Percentiles rank a stretch among this genome's conserved stretches.
Evolutionary conservation across 2,329 filamentous ascomycete genomes (phyloP).

Genomic region (Aspergillus eucalypticola): DNA sequence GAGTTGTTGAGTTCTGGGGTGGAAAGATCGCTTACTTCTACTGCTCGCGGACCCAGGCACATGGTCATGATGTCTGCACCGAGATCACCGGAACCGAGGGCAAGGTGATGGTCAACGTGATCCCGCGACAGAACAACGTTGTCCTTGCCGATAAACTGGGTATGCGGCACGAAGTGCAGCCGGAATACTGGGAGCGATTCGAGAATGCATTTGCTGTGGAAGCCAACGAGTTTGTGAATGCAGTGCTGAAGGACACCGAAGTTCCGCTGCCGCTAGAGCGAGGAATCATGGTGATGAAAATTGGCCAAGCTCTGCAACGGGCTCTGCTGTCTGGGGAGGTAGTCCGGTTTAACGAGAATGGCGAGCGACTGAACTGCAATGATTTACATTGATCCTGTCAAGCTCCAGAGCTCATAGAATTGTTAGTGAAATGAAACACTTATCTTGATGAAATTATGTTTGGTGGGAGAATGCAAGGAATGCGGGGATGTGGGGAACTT

Average conservation of each 20-base stretch:
- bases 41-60: constrained; percentile 38
- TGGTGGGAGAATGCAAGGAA: not conserved
- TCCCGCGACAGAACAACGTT: constrained; percentile 31
- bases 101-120: constrained; percentile 23
- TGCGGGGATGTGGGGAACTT: constrained; percentile 2
- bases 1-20: constrained; percentile 39
- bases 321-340: constrained; percentile 20
- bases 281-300: constrained; percentile 39
- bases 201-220: constrained; percentile 44
- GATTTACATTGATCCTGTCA: not conserved
- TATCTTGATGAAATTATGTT: not conserved
- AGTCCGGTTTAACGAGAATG: constrained; percentile 36
- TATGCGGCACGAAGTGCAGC: constrained; percentile 39
- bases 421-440: not conserved
- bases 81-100: constrained; percentile 32
- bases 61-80: constrained; percentile 38
- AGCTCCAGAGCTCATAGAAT: not conserved
- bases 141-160: constrained; percentile 35
- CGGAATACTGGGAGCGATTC: constrained; percentile 44
- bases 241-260: constrained; percentile 38
- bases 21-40: constrained; percentile 39
- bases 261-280: constrained; percentile 39
- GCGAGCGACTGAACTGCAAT: constrained; percentile 17
- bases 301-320: constrained; percentile 33
- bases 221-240: constrained; percentile 41